Evolutionary conservation across 495 filamentous ascomycete genomes (phyloP).

Genomic region (Penicillium turbatum): DNA sequence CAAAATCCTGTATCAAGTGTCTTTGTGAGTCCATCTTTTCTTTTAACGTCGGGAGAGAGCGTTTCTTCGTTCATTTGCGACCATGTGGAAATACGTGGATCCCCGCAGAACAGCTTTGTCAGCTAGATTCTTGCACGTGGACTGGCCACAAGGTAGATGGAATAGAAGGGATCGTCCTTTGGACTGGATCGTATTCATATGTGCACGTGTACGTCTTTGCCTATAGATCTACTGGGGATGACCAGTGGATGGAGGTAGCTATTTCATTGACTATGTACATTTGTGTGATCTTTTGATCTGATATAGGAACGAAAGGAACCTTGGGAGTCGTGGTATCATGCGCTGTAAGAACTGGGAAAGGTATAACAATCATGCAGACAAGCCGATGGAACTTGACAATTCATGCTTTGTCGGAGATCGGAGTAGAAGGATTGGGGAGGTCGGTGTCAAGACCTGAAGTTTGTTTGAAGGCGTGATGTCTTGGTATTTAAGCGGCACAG

Average conservation of each 20-base stretch:
- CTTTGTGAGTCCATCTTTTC: not conserved
- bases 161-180: not conserved
- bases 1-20: not conserved
- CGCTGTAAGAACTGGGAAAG: constrained; percentile 22
- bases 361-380: constrained; percentile 2
- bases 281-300: constrained; percentile 6
- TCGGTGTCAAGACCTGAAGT: not conserved
- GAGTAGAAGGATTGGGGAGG: not conserved
- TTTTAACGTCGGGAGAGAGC: too few species aligned
- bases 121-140: not conserved
- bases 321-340: constrained; percentile 40
- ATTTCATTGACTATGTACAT: constrained; percentile 10
- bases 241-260: not conserved
- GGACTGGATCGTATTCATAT: not conserved
- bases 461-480: not conserved
- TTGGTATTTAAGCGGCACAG: constrained; percentile 17
- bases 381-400: not conserved
- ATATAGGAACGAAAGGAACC: constrained; percentile 21
- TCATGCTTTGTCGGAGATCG: not conserved
- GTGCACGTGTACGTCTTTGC: not conserved
- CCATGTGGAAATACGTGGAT: constrained; percentile 34
- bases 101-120: constrained; percentile 28
- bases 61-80: not conserved
- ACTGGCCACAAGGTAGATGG: too few species aligned
- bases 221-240: not conserved